Conservation (phyloP, 345 rosid species). For the Cardiospermum halicacabum region DNA sequence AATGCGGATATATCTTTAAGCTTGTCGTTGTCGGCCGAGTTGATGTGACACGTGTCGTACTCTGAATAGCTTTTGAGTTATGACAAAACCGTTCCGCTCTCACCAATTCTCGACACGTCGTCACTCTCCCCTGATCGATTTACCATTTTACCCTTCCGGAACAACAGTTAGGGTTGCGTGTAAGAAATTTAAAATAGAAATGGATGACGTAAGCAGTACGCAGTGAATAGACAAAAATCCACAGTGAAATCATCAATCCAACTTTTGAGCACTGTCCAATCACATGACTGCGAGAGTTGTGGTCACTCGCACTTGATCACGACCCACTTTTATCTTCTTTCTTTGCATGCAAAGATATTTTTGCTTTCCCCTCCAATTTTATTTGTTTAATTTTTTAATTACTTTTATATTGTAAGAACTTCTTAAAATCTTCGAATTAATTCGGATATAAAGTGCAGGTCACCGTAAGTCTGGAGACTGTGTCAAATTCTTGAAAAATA, state of each 20-base stretch:
- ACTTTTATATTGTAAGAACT: too few species aligned
- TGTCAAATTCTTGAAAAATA: too few species aligned
- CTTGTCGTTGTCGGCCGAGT: constrained; percentile 34
- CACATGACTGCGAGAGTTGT: neutral
- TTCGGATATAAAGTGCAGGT: too few species aligned
- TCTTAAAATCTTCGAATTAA: too few species aligned
- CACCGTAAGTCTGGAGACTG: too few species aligned
- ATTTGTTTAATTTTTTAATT: too few species aligned
- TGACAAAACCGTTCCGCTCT: constrained; percentile 19
- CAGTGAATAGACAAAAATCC: constrained; percentile 19
- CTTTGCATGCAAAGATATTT: neutral
- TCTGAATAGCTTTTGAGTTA: constrained; percentile 7
- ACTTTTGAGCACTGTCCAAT: constrained; percentile 1
- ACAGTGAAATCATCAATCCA: constrained; percentile 10
- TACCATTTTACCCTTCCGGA: constrained; percentile 15
- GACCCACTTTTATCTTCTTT: neutral
- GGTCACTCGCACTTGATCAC: neutral
- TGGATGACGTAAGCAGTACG: constrained; percentile 35
- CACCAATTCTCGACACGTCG: too few species aligned
- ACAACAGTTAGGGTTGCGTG: constrained; percentile 30
- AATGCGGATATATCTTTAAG: constrained; percentile 32
- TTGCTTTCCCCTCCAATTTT: too few species aligned
- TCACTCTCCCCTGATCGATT: constrained; percentile 8
- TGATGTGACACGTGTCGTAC: constrained; percentile 28
- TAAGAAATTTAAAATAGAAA: too few species aligned